phyloP scores from a whole-genome alignment of 306 rosid genomes.

The Trichosanthes cucumerina region DNA sequence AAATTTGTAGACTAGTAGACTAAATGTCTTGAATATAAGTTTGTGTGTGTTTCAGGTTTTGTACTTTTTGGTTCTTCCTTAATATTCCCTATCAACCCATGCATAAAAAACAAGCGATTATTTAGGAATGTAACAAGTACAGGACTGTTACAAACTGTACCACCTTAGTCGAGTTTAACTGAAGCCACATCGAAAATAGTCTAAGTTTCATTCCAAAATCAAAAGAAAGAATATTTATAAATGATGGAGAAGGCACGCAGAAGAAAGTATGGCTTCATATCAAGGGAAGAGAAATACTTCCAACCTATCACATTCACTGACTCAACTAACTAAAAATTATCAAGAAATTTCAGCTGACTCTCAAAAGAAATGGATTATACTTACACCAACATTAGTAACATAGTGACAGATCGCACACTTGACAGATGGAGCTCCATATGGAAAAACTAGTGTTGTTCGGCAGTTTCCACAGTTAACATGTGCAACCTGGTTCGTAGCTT shows the following conservation, averaged over 20 bases:
- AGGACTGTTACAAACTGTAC: background rate
- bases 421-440: conserved; percentile 95
- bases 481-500: conserved; percentile 62
- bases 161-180: background rate
- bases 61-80: background rate
- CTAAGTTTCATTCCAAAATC: background rate
- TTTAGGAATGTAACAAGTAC: background rate
- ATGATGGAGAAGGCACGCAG: background rate
- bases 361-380: conserved; percentile 21
- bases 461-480: conserved; percentile 89
- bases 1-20: background rate
- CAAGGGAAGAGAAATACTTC: background rate
- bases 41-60: background rate
- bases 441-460: conserved; percentile 86
- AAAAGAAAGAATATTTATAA: background rate
- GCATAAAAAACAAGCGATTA: too few species aligned
- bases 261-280: background rate
- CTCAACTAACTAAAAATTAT: background rate
- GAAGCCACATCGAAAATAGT: background rate
- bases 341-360: background rate
- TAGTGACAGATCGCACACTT: conserved; percentile 94
- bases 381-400: conserved; percentile 72
- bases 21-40: background rate
- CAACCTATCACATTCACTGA: background rate
- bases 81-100: background rate